A percentile compares a stretch with the other conserved stretches of the same genome.
phyloP scores from a whole-genome alignment of 2,329 filamentous ascomycete species.

The Talaromyces sp. region DNA sequence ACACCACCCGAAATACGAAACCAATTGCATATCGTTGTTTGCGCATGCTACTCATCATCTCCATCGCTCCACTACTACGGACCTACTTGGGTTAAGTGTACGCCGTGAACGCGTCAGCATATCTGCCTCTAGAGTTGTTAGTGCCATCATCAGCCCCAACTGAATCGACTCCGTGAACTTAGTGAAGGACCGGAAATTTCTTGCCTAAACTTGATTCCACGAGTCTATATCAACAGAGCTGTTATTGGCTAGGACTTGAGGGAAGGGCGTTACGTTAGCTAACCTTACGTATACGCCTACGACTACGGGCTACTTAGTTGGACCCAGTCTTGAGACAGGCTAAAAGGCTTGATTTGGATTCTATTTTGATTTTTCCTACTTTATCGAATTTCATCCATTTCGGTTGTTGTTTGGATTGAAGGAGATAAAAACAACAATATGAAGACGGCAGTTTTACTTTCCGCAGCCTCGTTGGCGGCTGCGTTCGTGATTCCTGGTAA shows the following conservation, averaged over 20 bases:
- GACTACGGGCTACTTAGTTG: too few relatives aligned
- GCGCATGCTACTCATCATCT: neutral
- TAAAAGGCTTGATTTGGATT: neutral
- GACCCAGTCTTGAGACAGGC: neutral
- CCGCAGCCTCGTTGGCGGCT: slow-evolving; percentile 44
- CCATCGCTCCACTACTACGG: neutral
- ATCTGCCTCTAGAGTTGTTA: neutral
- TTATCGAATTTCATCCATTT: neutral
- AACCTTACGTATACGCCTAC: neutral
- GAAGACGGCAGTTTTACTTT: slow-evolving; percentile 44
- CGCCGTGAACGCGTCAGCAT: slow-evolving; percentile 1
- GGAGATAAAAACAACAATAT: slow-evolving; percentile 30
- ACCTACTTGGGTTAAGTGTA: neutral
- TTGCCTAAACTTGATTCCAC: neutral
- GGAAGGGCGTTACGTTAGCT: neutral
- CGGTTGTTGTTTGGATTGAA: neutral
- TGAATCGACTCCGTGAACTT: neutral
- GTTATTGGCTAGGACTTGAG: neutral
- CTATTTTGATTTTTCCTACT: neutral
- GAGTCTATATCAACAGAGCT: neutral
- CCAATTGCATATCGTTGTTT: neutral
- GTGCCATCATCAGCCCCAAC: neutral
- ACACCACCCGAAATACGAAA: neutral
- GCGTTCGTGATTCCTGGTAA: slow-evolving; percentile 51
- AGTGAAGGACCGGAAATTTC: neutral